These are phyloP conservation scores for Macadamia integrifolia DNA, from an alignment of 164 flowering plant genomes.

Conservation along the genomic window DNA sequence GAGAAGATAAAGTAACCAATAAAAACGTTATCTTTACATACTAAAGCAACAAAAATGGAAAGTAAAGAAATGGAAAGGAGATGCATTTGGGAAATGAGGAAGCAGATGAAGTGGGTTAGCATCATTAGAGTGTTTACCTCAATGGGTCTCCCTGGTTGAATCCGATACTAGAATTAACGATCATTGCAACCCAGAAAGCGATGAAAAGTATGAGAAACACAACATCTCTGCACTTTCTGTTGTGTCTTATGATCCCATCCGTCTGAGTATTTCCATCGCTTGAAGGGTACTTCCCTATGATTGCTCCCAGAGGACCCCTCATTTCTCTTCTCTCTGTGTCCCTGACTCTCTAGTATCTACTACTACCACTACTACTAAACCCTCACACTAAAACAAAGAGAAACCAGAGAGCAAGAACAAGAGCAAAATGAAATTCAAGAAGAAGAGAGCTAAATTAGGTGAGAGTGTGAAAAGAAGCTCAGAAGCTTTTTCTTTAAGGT, in stretches of 20 bases:
- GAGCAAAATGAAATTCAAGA: background rate
- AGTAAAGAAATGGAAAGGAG: background rate
- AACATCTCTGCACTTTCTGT: constrained; percentile 92
- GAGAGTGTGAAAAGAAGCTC: background rate
- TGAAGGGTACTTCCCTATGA: constrained; percentile 71
- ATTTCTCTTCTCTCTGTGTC: constrained; percentile 14
- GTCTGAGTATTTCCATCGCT: constrained; percentile 52
- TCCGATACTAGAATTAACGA: constrained; percentile 94
- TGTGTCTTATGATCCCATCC: constrained; percentile 70
- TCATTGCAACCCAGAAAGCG: constrained; percentile 94
- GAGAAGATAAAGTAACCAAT: background rate
- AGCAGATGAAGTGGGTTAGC: constrained; percentile 2
- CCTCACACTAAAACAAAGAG: background rate
- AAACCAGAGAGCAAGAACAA: background rate
- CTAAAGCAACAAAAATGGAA: background rate
- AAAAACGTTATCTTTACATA: background rate
- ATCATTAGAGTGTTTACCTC: constrained; percentile 37
- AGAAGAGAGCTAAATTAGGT: background rate
- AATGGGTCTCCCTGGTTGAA: constrained; percentile 85
- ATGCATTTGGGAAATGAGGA: constrained; percentile 6
- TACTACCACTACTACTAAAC: background rate
- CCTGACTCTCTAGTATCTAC: no score
- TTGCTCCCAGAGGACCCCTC: constrained; percentile 77
- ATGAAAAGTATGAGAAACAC: constrained; percentile 72
- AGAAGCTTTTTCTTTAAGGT: background rate